Conservation (phyloP, 2,329 filamentous ascomycete genomes). For the Pestalotiopsis sp. region DNA sequence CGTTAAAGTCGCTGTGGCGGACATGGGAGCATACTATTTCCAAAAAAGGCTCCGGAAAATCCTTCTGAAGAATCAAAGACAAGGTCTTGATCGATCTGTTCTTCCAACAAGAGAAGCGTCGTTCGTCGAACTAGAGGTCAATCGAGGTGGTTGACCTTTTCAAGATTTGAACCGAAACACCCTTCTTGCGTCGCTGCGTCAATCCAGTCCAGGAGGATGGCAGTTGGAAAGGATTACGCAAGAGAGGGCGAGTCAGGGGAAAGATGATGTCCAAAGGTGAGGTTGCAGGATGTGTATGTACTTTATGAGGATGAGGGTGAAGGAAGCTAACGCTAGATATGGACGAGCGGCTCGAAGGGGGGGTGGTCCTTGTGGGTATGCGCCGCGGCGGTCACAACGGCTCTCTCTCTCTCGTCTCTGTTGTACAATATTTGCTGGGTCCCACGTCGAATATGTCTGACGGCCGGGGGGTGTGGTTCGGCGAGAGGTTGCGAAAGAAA, state of each 20-base stretch:
- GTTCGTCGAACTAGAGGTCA: neutral
- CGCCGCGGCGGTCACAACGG: constrained; percentile 30
- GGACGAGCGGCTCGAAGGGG: constrained; percentile 21
- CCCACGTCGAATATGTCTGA: constrained; percentile 29
- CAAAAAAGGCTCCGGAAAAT: neutral
- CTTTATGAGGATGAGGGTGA: constrained; percentile 32
- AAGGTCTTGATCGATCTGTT: neutral
- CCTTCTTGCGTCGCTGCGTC: constrained; percentile 10
- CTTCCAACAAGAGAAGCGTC: neutral
- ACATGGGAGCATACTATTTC: constrained; percentile 57
- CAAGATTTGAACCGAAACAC: constrained; percentile 1
- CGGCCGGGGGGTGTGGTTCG: constrained; percentile 27
- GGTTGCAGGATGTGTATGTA: constrained; percentile 37
- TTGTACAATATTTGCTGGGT: constrained; percentile 29
- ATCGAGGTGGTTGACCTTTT: neutral
- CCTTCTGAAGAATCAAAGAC: neutral
- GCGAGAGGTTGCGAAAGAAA: constrained; percentile 8
- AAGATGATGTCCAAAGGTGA: constrained; percentile 34
- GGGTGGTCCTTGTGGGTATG: constrained; percentile 32
- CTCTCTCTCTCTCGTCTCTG: neutral
- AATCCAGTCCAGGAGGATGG: constrained; percentile 9
- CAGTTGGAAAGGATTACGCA: neutral
- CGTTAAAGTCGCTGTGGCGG: constrained; percentile 63
- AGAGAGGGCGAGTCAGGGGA: constrained; percentile 22
- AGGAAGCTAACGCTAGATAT: constrained; percentile 35